Evolutionary conservation across 306 rosid species (phyloP), one percentile per base, ranked within the genome.

Genomic region (Prunus davidiana): DNA sequence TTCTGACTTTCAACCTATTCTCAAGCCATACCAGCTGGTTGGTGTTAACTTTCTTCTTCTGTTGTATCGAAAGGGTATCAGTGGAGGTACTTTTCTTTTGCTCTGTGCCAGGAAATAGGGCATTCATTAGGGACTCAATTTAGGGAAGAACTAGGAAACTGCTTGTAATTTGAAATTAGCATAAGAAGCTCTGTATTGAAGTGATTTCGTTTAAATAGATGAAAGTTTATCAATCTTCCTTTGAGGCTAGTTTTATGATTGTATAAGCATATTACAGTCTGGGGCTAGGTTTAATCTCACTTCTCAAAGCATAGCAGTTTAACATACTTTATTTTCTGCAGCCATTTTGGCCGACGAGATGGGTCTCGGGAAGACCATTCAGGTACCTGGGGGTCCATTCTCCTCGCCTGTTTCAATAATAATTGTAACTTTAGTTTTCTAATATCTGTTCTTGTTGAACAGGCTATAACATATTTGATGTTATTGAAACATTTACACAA

Each of bases 261-360:
- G 32, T 60, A 60, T 25, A 60, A 12, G 65, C 56, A 16, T 72
- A 10, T 50, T 5, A 8, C 38, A 22, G 47, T 65, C 34, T 51
- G 34, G 52, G 50, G 32, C 45, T 70, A 34, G 71, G 15, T 70
- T 63, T 70, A 41, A 52, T 54, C n/a, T 43, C 55, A 62, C 45
- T 50, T 82, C 64, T 45, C 0, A 14, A 41, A 20, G 38, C 24
- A 74, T 80, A 72, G 76, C 46, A 11, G 65, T 69, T 82, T 75
- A 73, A 45, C 28, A 43, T 85, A 62, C 45, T 84, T 82, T 57
- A 28, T 76, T 19, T 57, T 61, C 70, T 80, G 82, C 96, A 95
- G 97, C 99, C 74, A 95, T 95, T 82, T 89, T 95, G 88, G 99
- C 97, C 6, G 99, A 95, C 65, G 97, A 95, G 87, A 95, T 95